phyloP scores from a whole-genome alignment of 1,139 yeast genomes.

The Lodderomyces beijingensis region DNA sequence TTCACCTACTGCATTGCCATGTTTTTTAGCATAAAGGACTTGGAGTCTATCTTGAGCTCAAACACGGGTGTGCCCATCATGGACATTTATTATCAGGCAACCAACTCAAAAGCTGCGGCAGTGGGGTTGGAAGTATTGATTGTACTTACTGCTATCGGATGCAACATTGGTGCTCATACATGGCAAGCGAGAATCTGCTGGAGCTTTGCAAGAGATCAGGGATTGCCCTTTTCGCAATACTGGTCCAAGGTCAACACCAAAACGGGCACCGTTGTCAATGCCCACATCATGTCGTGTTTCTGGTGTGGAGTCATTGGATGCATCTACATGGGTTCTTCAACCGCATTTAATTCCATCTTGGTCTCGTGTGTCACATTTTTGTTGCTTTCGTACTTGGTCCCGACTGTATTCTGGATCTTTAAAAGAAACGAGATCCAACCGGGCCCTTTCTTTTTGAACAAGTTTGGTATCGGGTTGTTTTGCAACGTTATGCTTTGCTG shows the following conservation, averaged over 20 bases:
- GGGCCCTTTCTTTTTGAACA: constrained; percentile 50
- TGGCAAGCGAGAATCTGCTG: constrained; percentile 76
- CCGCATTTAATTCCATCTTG: constrained; percentile 40
- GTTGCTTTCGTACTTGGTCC: constrained; percentile 32
- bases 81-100: constrained; percentile 58
- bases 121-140: constrained; percentile 54
- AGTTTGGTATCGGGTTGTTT: constrained; percentile 17
- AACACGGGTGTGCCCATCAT: constrained; percentile 60
- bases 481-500: constrained; percentile 20
- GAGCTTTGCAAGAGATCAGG: constrained; percentile 71
- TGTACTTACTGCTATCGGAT: constrained; percentile 61
- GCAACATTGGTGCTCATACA: constrained; percentile 68
- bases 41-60: constrained; percentile 41
- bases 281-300: constrained; percentile 32
- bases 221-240: constrained; percentile 34
- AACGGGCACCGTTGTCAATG: constrained; percentile 33
- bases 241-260: constrained; percentile 28
- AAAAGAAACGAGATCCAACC: constrained; percentile 35
- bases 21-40: constrained; percentile 56
- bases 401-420: constrained; percentile 26
- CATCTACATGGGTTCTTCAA: constrained; percentile 39
- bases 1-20: constrained; percentile 56
- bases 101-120: constrained; percentile 53
- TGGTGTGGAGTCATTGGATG: constrained; percentile 37
- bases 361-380: constrained; percentile 35